phyloP scores from a whole-genome alignment of 805 yeast species.

The Yarrowia yakushimensis region DNA sequence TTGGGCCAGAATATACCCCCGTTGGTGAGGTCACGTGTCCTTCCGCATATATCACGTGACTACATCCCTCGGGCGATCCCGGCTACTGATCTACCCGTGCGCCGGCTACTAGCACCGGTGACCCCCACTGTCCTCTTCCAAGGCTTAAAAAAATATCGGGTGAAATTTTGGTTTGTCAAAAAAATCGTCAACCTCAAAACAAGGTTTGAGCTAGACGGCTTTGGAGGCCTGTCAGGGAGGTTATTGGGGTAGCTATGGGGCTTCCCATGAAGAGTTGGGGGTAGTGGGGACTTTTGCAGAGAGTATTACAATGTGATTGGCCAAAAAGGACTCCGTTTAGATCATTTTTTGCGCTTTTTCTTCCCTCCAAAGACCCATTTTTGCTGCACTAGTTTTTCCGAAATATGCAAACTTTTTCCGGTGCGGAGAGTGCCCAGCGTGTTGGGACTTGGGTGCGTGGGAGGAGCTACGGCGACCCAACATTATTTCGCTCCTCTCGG shows the following conservation, averaged over 20 bases:
- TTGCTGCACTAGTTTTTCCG: constrained; percentile 21
- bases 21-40: too few relatives aligned
- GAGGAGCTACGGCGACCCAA: constrained; percentile 19
- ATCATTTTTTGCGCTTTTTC: too few relatives aligned
- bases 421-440: constrained; percentile 18
- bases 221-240: not conserved
- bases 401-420: constrained; percentile 25
- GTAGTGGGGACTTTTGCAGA: too few relatives aligned
- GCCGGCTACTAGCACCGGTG: not conserved
- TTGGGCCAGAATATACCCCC: too few relatives aligned
- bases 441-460: constrained; percentile 12
- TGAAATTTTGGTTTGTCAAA: not conserved
- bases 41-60: too few relatives aligned
- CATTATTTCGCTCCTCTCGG: constrained; percentile 24
- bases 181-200: not conserved
- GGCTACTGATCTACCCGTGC: too few relatives aligned
- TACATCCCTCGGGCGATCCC: not conserved
- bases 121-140: not conserved
- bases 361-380: not conserved
- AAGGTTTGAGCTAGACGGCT: not conserved
- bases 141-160: not conserved
- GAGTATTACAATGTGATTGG: too few relatives aligned
- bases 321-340: too few relatives aligned
- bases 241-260: not conserved
- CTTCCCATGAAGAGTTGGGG: too few relatives aligned